Percentiles rank a stretch among this genome's conserved stretches.
These are phyloP conservation scores for Dichomitus squalens DNA, from an alignment of 1,284 basidiomycete species.

Conservation along the genomic window DNA sequence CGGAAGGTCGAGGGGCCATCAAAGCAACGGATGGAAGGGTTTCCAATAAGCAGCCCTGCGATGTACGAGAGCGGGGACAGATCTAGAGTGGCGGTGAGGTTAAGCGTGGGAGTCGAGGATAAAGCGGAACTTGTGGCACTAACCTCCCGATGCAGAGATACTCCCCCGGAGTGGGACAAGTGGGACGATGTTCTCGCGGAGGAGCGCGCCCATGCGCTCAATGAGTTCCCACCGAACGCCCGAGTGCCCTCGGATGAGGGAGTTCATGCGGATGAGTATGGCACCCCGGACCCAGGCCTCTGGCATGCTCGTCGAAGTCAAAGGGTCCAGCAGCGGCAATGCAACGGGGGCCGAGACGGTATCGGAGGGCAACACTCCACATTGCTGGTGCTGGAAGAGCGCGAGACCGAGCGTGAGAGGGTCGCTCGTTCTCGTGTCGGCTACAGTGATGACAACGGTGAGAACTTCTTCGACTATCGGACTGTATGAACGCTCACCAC, in stretches of 20 bases:
- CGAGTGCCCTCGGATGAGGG: constrained; percentile 85
- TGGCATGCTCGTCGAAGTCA: constrained; percentile 80
- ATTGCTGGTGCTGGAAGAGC: constrained; percentile 80
- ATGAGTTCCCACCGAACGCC: constrained; percentile 84
- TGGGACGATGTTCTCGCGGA: constrained; percentile 76
- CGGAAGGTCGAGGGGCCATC: constrained; percentile 56
- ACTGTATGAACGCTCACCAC: constrained; percentile 45
- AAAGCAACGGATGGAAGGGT: constrained; percentile 79
- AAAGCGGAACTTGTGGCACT: constrained; percentile 12
- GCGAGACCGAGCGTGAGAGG: constrained; percentile 72
- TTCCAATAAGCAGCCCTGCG: constrained; percentile 77
- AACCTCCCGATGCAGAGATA: constrained; percentile 83
- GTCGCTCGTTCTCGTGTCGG: constrained; percentile 72
- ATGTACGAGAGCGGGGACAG: constrained; percentile 83
- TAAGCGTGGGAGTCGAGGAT: neutral
- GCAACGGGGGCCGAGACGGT: constrained; percentile 42
- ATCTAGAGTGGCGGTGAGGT: constrained; percentile 42
- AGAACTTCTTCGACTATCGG: neutral
- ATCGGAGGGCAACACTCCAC: constrained; percentile 65
- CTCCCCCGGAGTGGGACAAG: constrained; percentile 84
- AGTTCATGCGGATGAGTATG: constrained; percentile 86
- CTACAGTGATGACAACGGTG: constrained; percentile 32
- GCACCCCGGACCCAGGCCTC: constrained; percentile 90
- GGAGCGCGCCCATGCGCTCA: constrained; percentile 75
- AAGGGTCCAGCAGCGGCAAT: constrained; percentile 66